Evolutionary conservation across 768 basidiomycete genomes (phyloP), one percentile per base, ranked within the genome.

Genomic region (Lactifluus subvellereus): DNA sequence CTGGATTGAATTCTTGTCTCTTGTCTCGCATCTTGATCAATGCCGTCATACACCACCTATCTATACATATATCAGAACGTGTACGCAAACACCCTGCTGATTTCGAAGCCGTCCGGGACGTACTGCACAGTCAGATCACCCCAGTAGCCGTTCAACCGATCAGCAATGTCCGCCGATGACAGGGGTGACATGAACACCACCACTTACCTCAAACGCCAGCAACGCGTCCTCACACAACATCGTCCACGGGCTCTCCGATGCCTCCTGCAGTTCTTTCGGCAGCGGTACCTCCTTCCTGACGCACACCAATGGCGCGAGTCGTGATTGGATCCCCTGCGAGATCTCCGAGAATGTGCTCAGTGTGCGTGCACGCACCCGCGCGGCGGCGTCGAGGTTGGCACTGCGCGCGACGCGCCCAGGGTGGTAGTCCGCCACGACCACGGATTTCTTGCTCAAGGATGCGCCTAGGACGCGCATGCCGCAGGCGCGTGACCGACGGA

Each of bases 141-240:
- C 40, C 10, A 42, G 27, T n/a, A 56, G 27, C 43, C 56, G 56
- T 43, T 48, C 43, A 18, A 18, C 6, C 35, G 33, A 4, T 49
- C 47, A 47, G 20, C 16, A 58, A 58, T 7, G 16, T 20, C 37
- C 30, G 14, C 51, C 32, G 27, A n/a, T 6, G 11, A 40, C 3
- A 20, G 40, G 38, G n/a, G 6, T 6, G 8, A n/a, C 27, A 3
- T 27, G 22, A 11, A 11, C 18, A 32, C 40, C 32, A 32, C 16
- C 2, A 62, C 57, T 54, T 47, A 64, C 62, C 53, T 64, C 62
- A n/a, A 64, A 64, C 7, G 57, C 62, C 14, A 64, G 47, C 45
- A 64, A 50, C 57, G 57, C 62, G 33, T 63, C 62, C 53, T 63
- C 62, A 14, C 62, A 63, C 37, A 63, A 30, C 57, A 64, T 60